These are phyloP conservation scores for Exophiala calicioides DNA, from an alignment of 2,329 filamentous ascomycete species.

Conservation along the genomic window DNA sequence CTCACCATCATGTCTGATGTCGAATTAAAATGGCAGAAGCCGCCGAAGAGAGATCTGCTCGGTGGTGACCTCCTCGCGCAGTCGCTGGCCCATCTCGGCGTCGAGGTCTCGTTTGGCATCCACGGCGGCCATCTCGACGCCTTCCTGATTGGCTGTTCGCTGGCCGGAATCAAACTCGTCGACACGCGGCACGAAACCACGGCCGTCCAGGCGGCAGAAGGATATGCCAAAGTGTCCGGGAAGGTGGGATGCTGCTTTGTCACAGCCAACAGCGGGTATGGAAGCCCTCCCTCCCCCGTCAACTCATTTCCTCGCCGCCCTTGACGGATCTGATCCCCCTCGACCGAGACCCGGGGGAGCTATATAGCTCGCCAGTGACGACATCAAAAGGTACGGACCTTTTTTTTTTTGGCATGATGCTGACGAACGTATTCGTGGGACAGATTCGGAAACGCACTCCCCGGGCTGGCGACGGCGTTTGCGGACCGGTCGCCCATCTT, in stretches of 20 bases:
- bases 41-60: constrained; percentile 45
- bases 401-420: neutral
- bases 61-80: constrained; percentile 51
- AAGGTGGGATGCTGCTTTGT: constrained; percentile 51
- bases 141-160: constrained; percentile 48
- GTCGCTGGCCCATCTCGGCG: constrained; percentile 44
- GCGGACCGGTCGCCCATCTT: constrained; percentile 49
- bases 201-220: constrained; percentile 51
- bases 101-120: constrained; percentile 49
- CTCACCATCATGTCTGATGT: too few relatives aligned
- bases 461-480: constrained; percentile 49
- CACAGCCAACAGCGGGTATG: constrained; percentile 51
- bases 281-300: neutral
- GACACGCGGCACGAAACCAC: constrained; percentile 52
- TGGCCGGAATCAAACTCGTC: constrained; percentile 44
- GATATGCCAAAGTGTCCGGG: constrained; percentile 47
- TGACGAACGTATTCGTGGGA: neutral
- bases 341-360: too few relatives aligned
- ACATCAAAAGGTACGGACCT: too few relatives aligned
- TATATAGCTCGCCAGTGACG: too few relatives aligned
- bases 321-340: too few relatives aligned
- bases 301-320: too few relatives aligned
- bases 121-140: constrained; percentile 53
- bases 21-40: too few relatives aligned
- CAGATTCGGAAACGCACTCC: constrained; percentile 50